Base-by-base conservation (phyloP, 768 basidiomycete genomes). In the Plicaturopsis crispa region DNA sequence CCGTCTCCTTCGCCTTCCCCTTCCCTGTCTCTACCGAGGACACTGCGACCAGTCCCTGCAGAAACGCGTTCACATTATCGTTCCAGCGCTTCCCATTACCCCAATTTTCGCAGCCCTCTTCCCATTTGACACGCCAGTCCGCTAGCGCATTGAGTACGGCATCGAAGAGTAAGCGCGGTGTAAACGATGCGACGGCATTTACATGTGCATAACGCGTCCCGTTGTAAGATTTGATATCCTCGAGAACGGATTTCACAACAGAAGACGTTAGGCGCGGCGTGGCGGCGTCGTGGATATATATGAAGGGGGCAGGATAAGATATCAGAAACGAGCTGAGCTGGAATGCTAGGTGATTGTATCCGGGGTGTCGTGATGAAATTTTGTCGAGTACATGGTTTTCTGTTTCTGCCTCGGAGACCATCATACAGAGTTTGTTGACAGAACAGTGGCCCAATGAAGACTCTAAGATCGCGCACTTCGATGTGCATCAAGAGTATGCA, bases 1-100 rank as follows among this genome's bases (percentile, higher is more conserved):
- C 49, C 48, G 48, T 67, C 24, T 40, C 55, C 24, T 57, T 64
- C 13, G 51, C 56, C 31, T 63, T 68, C 4, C 48, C 47, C 31
- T 53, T 59, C 7, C 41, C 50, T 21, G 47, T 49, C 4, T 41
- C 44, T 8, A 47, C 41, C 7, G 12, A 14, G 10, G 16, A 12
- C 7, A 69, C 43, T 37, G 67, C 60, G 26, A 65, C 58, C 38
- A 88, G 52, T 1, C 84, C 84, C 43, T 82, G 80, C n/a, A 85
- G 42, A 46, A 87, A 87, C 10, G 66, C 62, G 40, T 86, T 84
- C 17, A 86, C 51, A 40, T 62, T 78, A 23, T 81, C 78, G 48
- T 79, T 84, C 62, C 70, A 82, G 41, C 72, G 50, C 36, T 66
- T 52, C 6, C 54, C 55, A 4, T 60, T 63, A 4, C 59, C 52